Evolutionary conservation across 139 green algal species (phyloP).

Genomic region (Limnomonas spitsbergensis): DNA sequence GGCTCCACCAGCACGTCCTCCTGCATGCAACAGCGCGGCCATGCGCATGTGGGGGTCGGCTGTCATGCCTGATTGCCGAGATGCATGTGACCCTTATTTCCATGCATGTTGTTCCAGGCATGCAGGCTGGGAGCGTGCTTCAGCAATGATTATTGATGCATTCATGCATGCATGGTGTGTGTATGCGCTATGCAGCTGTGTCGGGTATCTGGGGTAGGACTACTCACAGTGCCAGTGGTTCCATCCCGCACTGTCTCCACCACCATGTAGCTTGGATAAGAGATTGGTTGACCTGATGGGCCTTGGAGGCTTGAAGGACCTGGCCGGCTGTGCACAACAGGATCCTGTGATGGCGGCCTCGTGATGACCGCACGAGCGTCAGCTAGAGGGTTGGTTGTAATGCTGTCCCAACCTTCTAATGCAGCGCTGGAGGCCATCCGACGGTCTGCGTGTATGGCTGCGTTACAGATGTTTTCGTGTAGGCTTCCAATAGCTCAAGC

Average conservation of each 20-base stretch:
- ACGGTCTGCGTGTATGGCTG: not conserved
- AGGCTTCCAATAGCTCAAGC: not conserved
- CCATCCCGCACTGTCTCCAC: not conserved
- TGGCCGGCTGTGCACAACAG: no score
- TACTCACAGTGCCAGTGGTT: no score
- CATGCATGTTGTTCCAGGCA: not conserved
- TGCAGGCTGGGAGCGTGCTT: not conserved
- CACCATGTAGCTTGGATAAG: not conserved
- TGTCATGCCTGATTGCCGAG: not conserved
- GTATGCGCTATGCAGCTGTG: no score
- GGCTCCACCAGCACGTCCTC: constrained; percentile 30
- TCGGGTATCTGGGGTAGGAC: no score
- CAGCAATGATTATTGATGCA: no score
- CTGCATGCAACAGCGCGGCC: not conserved
- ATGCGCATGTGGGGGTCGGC: not conserved
- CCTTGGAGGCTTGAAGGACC: no score
- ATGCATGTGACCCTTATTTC: not conserved
- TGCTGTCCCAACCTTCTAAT: not conserved
- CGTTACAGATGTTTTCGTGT: no score
- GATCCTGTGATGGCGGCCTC: not conserved
- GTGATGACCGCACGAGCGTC: not conserved
- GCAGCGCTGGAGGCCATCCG: not conserved
- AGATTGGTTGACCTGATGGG: not conserved
- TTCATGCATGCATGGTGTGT: no score
- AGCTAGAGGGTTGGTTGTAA: not conserved